phyloP scores from a whole-genome alignment of 257 asterid species.

The Solanum tacnaense region DNA sequence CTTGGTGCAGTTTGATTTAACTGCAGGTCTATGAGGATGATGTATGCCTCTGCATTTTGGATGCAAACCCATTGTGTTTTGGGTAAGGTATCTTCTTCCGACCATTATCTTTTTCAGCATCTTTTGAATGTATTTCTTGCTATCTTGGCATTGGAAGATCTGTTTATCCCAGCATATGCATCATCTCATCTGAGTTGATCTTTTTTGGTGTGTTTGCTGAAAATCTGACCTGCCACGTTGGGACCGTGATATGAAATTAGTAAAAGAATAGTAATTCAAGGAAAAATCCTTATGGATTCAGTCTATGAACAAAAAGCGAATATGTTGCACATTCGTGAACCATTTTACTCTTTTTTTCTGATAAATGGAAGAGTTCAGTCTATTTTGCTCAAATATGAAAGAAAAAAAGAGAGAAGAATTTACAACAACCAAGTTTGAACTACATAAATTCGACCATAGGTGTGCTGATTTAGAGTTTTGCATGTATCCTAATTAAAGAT shows the following conservation, averaged over 20 bases:
- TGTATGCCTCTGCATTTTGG: slow-evolving; percentile 85
- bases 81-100: slow-evolving; percentile 87
- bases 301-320: neutral
- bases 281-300: neutral
- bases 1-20: slow-evolving; percentile 11
- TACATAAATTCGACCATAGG: neutral
- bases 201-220: neutral
- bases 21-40: slow-evolving; percentile 86
- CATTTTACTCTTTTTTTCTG: neutral
- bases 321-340: neutral
- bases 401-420: neutral
- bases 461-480: neutral
- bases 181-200: neutral
- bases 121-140: neutral
- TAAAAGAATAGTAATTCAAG: neutral
- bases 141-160: neutral
- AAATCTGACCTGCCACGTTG: neutral
- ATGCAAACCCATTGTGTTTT: slow-evolving; percentile 69
- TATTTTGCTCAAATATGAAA: neutral
- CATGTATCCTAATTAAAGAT: neutral
- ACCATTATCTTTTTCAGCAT: neutral
- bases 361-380: neutral
- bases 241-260: neutral
- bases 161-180: neutral
- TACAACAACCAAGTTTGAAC: neutral